A percentile compares a stretch with the other conserved stretches of the same genome.
These are phyloP conservation scores for Raphanus raphanistrum DNA, from an alignment of 345 rosid species.

Conservation along the genomic window DNA sequence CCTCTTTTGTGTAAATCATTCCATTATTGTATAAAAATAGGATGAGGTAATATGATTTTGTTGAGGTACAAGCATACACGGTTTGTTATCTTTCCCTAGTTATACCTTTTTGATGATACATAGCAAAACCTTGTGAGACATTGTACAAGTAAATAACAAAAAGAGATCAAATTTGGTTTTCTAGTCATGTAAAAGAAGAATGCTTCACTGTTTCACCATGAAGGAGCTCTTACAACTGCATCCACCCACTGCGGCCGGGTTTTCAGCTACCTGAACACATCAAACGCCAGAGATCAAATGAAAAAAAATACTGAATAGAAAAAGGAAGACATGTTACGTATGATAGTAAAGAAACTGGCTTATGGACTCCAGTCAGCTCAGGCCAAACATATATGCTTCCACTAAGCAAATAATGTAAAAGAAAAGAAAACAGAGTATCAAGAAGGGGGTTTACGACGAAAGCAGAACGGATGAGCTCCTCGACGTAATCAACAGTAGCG, in stretches of 20 bases:
- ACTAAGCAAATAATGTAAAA: not conserved
- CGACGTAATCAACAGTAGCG: slow-evolving; percentile 86
- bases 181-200: slow-evolving; percentile 24
- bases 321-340: not conserved
- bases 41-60: slow-evolving; percentile 30
- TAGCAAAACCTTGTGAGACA: slow-evolving; percentile 23
- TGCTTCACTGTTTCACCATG: slow-evolving; percentile 73
- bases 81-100: slow-evolving; percentile 20
- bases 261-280: slow-evolving; percentile 66
- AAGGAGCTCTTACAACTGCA: slow-evolving; percentile 98
- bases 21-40: slow-evolving; percentile 13
- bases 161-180: slow-evolving; percentile 17
- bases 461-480: slow-evolving; percentile 94
- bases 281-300: slow-evolving; percentile 11
- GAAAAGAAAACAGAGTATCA: not conserved
- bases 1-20: not conserved
- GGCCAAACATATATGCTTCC: not conserved
- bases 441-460: slow-evolving; percentile 54
- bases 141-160: slow-evolving; percentile 31
- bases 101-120: slow-evolving; percentile 25
- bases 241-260: slow-evolving; percentile 96
- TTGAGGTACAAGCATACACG: slow-evolving; percentile 24
- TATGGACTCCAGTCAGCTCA: not conserved
- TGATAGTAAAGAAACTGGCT: not conserved
- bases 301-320: not conserved